Evolutionary conservation across 768 basidiomycete species (phyloP), one percentile per base, ranked within the genome.

Genomic region (Boletus pseudo-olivaceus): DNA sequence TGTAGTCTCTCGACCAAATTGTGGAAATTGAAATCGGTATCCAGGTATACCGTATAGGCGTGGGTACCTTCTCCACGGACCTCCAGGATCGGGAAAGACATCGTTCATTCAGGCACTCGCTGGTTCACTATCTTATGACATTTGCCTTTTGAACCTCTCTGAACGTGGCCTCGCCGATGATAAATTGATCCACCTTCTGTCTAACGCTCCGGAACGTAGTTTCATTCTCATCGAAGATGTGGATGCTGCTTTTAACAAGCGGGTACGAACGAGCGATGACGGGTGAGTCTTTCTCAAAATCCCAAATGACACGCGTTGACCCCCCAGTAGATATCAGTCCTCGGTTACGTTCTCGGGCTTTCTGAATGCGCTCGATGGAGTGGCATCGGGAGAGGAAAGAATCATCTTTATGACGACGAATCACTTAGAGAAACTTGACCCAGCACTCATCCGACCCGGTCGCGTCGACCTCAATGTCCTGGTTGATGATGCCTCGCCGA

Each of bases 381-480:
- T 99, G 29, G 96, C 93, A 5, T 97, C 96, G 11, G 93, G 94
- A 39, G 95, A 98, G 73, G 94, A 97, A 64, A 86, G 97, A n/a
- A 87, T 99, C 67, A 83, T 99, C 34, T 99, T 99, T 74, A 90
- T 99, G 87, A 99, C 97, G 0, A 98, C 97, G n/a, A 99, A 99
- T 70, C 97, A 98, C 63, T 68, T 90, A 50, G 84, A 90, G 55
- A 80, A 78, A 57, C 82, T 99, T 34, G 97, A 99, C 72, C 88
- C 93, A 7, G 97, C 96, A 0, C 82, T 99, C 43, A 92, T 98
- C 65, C 85, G 97, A 47, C 96, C 97, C 1, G 97, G 97, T 17
- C 83, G 97, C 10, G 95, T 99, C 40, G 97, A 99, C 69, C 70
- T 98, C 43, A 79, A 83, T 27, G 82, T 90, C 60, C 72, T 89